Conservation (phyloP, 441 rosid species). For the Hura crepitans region DNA sequence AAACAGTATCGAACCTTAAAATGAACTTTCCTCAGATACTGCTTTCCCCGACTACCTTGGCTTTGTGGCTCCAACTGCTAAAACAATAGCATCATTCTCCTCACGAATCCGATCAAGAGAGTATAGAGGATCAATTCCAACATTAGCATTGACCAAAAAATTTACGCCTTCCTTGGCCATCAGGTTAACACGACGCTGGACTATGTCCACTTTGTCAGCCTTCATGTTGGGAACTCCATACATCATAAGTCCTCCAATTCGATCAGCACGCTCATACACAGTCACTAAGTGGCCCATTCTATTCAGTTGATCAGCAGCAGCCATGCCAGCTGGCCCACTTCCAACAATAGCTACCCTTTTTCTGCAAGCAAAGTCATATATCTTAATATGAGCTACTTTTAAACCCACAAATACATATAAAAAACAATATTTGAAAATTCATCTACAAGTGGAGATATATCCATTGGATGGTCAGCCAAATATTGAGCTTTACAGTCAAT, state of each 20-base stretch:
- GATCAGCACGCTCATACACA: slow-evolving; percentile 92
- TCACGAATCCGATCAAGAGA: slow-evolving; percentile 68
- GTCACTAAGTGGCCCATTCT: slow-evolving; percentile 94
- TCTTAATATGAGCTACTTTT: neutral
- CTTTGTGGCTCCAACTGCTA: slow-evolving; percentile 97
- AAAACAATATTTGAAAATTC: neutral
- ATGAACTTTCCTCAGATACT: neutral
- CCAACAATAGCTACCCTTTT: slow-evolving; percentile 84
- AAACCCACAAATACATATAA: neutral
- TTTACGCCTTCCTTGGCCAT: slow-evolving; percentile 88
- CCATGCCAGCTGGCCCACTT: slow-evolving; percentile 98
- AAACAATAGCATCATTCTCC: slow-evolving; percentile 80
- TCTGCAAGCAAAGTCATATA: slow-evolving; percentile 42
- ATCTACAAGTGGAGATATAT: neutral
- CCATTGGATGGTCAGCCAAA: neutral
- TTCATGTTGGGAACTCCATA: slow-evolving; percentile 99
- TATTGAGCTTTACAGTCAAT: neutral
- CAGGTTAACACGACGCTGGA: slow-evolving; percentile 91
- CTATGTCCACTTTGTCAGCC: slow-evolving; percentile 87
- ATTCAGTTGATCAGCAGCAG: slow-evolving; percentile 98
- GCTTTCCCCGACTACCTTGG: slow-evolving; percentile 54
- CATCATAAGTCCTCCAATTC: slow-evolving; percentile 99
- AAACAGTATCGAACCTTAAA: neutral
- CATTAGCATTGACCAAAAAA: slow-evolving; percentile 87
- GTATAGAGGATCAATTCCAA: slow-evolving; percentile 80